Conservation (phyloP, 1,284 basidiomycete genomes). For the Ustilago xerochloae region DNA sequence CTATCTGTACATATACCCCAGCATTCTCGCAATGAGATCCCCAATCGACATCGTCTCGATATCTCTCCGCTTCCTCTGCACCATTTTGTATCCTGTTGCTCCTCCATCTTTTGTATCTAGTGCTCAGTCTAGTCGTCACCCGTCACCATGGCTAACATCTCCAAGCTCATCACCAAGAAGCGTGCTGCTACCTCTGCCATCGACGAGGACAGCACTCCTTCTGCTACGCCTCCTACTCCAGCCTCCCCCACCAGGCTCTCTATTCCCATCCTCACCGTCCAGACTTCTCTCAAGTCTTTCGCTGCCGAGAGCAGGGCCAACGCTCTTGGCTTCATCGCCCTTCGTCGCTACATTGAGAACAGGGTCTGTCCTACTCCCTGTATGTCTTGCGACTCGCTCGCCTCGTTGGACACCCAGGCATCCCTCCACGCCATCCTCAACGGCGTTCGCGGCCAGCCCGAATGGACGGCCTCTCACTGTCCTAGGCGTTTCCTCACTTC, state of each 20-base stretch:
- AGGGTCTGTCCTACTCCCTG: too few relatives aligned
- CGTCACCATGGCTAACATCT: neutral
- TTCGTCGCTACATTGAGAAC: neutral
- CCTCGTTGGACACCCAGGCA: neutral
- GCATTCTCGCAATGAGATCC: neutral
- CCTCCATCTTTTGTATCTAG: neutral
- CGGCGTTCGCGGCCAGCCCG: neutral
- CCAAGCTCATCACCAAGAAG: neutral
- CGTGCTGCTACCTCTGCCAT: neutral
- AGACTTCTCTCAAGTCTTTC: neutral
- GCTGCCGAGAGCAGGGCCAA: neutral
- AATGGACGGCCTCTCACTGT: neutral
- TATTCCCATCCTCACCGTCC: neutral
- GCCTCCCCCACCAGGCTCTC: neutral
- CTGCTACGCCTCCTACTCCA: too few relatives aligned
- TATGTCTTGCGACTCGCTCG: neutral
- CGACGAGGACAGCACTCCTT: too few relatives aligned
- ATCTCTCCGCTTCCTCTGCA: neutral
- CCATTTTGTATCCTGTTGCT: neutral
- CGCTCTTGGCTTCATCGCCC: neutral
- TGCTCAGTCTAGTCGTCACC: neutral
- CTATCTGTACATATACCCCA: neutral
- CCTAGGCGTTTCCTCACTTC: neutral
- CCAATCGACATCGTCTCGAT: neutral
- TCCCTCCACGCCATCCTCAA: neutral